phyloP scores from a whole-genome alignment of 225 moss, liverwort and hornwort genomes.

The Pseudisothecium myosuroides region DNA sequence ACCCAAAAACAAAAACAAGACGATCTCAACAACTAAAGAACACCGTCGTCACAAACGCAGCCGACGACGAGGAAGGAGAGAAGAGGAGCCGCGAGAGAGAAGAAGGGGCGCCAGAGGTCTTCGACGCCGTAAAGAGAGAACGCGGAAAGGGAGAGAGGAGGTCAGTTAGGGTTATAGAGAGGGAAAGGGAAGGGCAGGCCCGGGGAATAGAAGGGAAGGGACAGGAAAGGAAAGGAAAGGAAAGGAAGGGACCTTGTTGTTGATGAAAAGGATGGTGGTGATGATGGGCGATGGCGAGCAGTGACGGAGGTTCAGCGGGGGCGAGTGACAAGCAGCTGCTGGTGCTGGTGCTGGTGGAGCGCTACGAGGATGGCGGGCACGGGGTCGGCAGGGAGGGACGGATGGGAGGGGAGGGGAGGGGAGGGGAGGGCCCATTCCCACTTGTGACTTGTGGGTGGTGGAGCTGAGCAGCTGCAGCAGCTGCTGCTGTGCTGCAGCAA shows the following conservation, averaged over 20 bases:
- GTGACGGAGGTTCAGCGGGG: background rate
- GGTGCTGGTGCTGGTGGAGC: background rate
- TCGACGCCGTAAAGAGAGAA: background rate
- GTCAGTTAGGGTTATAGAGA: conserved; percentile 7
- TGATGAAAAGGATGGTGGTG: conserved; percentile 9
- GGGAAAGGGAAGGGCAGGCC: background rate
- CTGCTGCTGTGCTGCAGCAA: background rate
- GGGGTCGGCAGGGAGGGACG: background rate
- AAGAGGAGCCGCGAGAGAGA: background rate
- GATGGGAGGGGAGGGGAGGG: too few species aligned
- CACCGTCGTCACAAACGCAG: background rate
- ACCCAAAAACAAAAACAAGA: background rate
- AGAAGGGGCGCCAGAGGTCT: background rate
- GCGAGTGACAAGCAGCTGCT: background rate
- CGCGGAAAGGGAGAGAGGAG: background rate
- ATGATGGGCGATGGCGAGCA: conserved; percentile 20
- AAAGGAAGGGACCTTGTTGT: background rate
- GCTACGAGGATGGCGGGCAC: conserved; percentile 25
- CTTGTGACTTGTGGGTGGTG: conserved; percentile 8
- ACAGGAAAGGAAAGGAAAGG: background rate
- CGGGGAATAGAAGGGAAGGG: background rate
- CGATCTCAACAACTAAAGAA: background rate
- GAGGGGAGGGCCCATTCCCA: conserved; percentile 51
- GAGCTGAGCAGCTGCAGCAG: background rate
- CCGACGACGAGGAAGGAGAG: background rate